Percentiles rank a stretch among this genome's conserved stretches.
Conservation (phyloP, 2,329 filamentous ascomycete species). For the Pyricularia grisea region DNA sequence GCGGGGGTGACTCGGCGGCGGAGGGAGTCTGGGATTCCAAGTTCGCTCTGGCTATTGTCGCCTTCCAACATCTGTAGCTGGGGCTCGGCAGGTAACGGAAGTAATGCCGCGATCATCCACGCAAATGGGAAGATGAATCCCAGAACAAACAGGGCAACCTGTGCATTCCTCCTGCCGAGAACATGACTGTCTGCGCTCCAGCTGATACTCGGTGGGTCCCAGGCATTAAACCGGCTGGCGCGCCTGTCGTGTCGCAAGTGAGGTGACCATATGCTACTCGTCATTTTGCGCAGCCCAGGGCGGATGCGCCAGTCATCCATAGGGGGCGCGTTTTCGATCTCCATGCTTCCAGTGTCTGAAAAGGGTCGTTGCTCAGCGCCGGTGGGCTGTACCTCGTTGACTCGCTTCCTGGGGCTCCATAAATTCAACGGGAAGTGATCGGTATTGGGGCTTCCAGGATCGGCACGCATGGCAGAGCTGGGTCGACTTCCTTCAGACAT, state of each 20-base stretch:
- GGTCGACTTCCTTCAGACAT: constrained; percentile 37
- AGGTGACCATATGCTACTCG: constrained; percentile 62
- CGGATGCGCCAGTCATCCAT: constrained; percentile 16
- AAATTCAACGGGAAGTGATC: constrained; percentile 37
- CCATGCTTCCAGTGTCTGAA: constrained; percentile 29
- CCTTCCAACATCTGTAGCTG: constrained; percentile 40
- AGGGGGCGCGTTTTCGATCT: constrained; percentile 27
- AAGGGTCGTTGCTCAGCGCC: constrained; percentile 14
- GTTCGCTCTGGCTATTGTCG: constrained; percentile 27
- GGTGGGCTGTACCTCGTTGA: constrained; percentile 23
- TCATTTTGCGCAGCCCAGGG: constrained; percentile 32
- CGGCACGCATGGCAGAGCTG: constrained; percentile 30
- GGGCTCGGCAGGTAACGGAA: constrained; percentile 58
- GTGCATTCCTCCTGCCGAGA: constrained; percentile 60
- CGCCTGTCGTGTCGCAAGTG: constrained; percentile 58
- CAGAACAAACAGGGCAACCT: constrained; percentile 64
- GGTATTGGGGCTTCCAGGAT: constrained; percentile 39
- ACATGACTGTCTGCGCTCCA: constrained; percentile 49
- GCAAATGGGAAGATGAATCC: constrained; percentile 74
- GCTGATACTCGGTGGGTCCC: constrained; percentile 64
- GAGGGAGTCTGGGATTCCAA: constrained; percentile 26
- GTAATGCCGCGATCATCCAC: constrained; percentile 71
- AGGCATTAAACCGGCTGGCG: constrained; percentile 49
- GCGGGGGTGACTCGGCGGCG: constrained; percentile 22
- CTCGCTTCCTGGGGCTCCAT: constrained; percentile 34